Evolutionary conservation across 768 basidiomycete species (phyloP).

Genomic region (Vararia minispora): DNA sequence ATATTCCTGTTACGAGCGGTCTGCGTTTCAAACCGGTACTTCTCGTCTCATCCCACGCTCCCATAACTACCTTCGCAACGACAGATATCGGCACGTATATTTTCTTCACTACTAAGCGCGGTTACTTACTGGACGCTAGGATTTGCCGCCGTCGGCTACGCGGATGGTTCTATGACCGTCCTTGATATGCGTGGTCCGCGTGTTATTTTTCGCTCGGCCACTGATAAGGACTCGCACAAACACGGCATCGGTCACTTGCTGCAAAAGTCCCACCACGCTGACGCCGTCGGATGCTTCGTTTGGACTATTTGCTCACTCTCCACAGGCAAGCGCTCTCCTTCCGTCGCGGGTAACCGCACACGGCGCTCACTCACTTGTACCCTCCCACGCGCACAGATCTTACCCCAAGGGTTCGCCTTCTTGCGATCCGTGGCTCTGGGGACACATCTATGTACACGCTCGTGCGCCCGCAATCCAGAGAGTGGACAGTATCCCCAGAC

Average conservation of each 20-base stretch:
- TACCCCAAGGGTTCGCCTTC: slow-evolving; percentile 41
- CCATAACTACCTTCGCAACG: slow-evolving; percentile 44
- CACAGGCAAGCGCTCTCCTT: slow-evolving; percentile 42
- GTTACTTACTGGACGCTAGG: slow-evolving; percentile 29
- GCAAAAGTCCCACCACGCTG: slow-evolving; percentile 26
- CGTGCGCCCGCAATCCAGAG: slow-evolving; percentile 22
- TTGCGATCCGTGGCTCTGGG: slow-evolving; percentile 51
- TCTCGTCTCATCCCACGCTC: slow-evolving; percentile 39
- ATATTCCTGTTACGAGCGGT: slow-evolving; percentile 28
- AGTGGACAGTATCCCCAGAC: slow-evolving; percentile 23
- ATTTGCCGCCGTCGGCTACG: slow-evolving; percentile 66
- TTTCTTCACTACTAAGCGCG: neutral
- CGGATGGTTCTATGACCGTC: slow-evolving; percentile 44
- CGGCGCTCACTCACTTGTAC: too few relatives aligned
- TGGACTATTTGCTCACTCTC: slow-evolving; percentile 57
- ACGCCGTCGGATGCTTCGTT: slow-evolving; percentile 39
- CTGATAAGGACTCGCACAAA: slow-evolving; percentile 28
- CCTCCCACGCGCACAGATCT: slow-evolving; percentile 29
- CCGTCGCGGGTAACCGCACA: too few relatives aligned
- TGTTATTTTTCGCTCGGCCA: slow-evolving; percentile 41
- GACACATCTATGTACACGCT: slow-evolving; percentile 48
- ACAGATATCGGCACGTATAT: slow-evolving; percentile 58
- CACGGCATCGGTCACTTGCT: slow-evolving; percentile 25
- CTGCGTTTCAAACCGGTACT: slow-evolving; percentile 51
- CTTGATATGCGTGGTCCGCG: slow-evolving; percentile 69